phyloP scores from a whole-genome alignment of 2,329 filamentous ascomycete genomes.

The Aspergillus uvarum region DNA sequence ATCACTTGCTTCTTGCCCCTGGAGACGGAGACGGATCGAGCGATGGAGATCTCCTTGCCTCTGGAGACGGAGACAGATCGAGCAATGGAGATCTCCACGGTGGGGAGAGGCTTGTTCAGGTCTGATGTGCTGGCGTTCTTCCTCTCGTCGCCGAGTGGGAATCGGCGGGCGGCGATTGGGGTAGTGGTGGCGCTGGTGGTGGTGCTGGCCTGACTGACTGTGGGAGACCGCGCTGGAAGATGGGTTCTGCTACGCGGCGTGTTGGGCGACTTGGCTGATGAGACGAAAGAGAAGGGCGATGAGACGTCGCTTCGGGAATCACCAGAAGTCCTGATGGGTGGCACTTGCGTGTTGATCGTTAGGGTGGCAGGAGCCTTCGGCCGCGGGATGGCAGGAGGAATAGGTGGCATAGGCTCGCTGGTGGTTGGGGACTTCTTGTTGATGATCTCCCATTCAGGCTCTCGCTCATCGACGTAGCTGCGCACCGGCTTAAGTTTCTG shows the following conservation, averaged over 20 bases:
- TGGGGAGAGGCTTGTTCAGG: conserved; percentile 12
- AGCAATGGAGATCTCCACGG: conserved; percentile 40
- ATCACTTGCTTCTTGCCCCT: conserved; percentile 37
- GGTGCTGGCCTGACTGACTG: not conserved
- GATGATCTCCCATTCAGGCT: conserved; percentile 27
- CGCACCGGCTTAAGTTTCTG: conserved; percentile 18
- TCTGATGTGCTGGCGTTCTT: conserved; percentile 11
- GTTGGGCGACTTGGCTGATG: not conserved
- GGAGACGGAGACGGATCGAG: conserved; percentile 41
- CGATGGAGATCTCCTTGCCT: conserved; percentile 35
- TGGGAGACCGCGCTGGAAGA: not conserved
- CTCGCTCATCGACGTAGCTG: conserved; percentile 18
- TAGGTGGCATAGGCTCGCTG: not conserved
- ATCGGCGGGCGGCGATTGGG: conserved; percentile 16
- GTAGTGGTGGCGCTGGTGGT: not conserved
- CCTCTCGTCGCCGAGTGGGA: conserved; percentile 18
- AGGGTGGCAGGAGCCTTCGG: conserved; percentile 8
- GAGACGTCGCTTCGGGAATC: not conserved
- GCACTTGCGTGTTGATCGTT: conserved; percentile 16
- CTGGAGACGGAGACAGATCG: conserved; percentile 38
- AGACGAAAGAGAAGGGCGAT: not conserved
- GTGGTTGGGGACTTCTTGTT: conserved; percentile 14
- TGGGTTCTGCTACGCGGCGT: not conserved
- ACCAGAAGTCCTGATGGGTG: not conserved
- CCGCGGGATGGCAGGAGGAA: not conserved